Evolutionary conservation across 345 rosid species (phyloP), one percentile per base, ranked within the genome.

Genomic region (Mangifera indica): DNA sequence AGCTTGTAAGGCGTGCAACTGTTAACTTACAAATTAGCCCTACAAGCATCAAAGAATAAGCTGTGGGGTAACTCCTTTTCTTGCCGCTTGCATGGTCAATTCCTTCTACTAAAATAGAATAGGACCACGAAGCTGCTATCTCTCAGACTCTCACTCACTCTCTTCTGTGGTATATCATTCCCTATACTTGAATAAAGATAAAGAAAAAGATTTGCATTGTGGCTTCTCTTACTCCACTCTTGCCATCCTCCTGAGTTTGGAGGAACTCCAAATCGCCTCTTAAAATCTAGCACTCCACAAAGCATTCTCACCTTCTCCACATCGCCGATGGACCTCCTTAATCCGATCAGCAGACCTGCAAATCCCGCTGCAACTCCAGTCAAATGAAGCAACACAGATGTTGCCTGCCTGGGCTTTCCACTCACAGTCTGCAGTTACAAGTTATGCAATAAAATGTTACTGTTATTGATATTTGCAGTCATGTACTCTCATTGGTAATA

Each of bases 371-470:
- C 98, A 94, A 75, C 56, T 94, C 98, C 98, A 94, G 70, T 94
- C 98, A 0, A 90, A 94, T 25, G 98, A 94, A 67, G 98, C 98
- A 61, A 94, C 90, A 29, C 98, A 94, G 12, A 87, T 76, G 85
- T 94, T 94, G 72, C 98, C 98, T 40, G 98, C 98, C 76, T 90
- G 98, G 0, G 98, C 98, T 83, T 94, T 94, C 98, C 97, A 90
- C 45, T 92, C 98, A 6, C 98, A 94, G 76, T 94, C 98, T 94
- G 81, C 84, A 82, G 20, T 24, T 48, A 45, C 68, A 53, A 53
- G 64, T 44, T 58, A 5, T 9, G 20, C 22, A 34, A 20, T 58
- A 59, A 10, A 75, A 7, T 4, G 11, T 29, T 54, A 52, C 6
- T 2, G 3, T 18, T 18, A 49, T 4, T 49, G 3, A 3, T 29